These are phyloP conservation scores for Neopestalotiopsis sp. DNA, from an alignment of 2,329 filamentous ascomycete species.

Conservation along the genomic window DNA sequence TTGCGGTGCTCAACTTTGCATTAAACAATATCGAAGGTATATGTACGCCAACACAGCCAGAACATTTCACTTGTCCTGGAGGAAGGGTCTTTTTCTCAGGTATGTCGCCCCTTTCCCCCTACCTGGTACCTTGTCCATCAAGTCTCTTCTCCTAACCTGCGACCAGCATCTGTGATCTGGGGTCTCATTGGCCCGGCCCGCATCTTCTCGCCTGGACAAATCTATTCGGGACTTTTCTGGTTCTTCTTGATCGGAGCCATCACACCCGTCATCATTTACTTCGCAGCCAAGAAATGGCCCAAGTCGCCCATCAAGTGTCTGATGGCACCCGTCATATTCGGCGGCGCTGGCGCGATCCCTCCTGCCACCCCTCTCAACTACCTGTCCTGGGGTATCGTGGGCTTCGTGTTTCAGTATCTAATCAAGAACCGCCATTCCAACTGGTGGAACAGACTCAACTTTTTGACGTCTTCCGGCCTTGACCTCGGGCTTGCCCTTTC, in stretches of 20 bases:
- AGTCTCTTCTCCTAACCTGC: not conserved
- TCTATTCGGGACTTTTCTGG: slow-evolving; percentile 64
- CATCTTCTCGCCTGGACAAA: slow-evolving; percentile 66
- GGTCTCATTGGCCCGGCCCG: slow-evolving; percentile 67
- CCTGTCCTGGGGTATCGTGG: slow-evolving; percentile 74
- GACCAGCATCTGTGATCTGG: slow-evolving; percentile 67
- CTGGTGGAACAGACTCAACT: slow-evolving; percentile 80
- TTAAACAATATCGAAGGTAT: slow-evolving; percentile 66
- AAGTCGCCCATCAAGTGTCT: slow-evolving; percentile 55
- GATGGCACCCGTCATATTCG: slow-evolving; percentile 68
- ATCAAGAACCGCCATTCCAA: slow-evolving; percentile 66
- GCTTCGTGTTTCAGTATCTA: slow-evolving; percentile 71
- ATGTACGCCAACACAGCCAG: slow-evolving; percentile 61
- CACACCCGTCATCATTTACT: slow-evolving; percentile 57
- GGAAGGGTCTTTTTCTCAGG: slow-evolving; percentile 68
- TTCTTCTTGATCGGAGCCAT: slow-evolving; percentile 65
- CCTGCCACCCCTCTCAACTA: slow-evolving; percentile 77
- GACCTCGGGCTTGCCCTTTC: slow-evolving; percentile 71
- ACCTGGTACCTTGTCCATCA: not conserved
- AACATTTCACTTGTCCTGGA: slow-evolving; percentile 68
- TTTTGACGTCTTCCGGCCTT: slow-evolving; percentile 71
- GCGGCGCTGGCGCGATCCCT: slow-evolving; percentile 61
- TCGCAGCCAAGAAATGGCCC: slow-evolving; percentile 54
- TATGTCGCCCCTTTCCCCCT: slow-evolving; percentile 33
- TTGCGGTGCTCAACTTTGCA: slow-evolving; percentile 67